Evolutionary conservation across 768 basidiomycete species (phyloP).

Genomic region (Lentinus brumalis): DNA sequence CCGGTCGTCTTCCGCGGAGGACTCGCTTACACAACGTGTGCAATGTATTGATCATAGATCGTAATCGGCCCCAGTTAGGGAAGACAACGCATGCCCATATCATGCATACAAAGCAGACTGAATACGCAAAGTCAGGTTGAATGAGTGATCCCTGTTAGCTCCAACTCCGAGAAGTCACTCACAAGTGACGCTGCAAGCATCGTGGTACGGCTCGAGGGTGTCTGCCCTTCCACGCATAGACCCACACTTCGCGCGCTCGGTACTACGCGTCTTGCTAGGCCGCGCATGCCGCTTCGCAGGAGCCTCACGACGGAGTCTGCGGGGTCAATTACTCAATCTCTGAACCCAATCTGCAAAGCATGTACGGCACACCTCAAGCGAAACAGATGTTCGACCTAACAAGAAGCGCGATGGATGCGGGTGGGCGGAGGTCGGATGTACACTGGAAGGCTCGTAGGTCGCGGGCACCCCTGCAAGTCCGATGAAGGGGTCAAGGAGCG

Average conservation of each 20-base stretch:
- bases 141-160: not conserved
- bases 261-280: slow-evolving; percentile 74
- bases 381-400: slow-evolving; percentile 60
- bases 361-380: slow-evolving; percentile 45
- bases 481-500: not conserved
- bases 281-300: slow-evolving; percentile 58
- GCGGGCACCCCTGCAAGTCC: slow-evolving; percentile 6
- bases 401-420: slow-evolving; percentile 77
- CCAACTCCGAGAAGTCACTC: not conserved
- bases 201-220: slow-evolving; percentile 15
- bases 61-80: no score
- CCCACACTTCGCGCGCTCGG: slow-evolving; percentile 74
- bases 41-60: no score
- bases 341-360: slow-evolving; percentile 20
- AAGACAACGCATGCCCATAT: no score
- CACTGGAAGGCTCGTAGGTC: slow-evolving; percentile 46
- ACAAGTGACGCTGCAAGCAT: no score
- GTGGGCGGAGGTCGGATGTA: slow-evolving; percentile 52
- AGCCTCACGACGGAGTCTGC: slow-evolving; percentile 28
- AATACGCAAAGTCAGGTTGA: not conserved
- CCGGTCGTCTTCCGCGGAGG: no score
- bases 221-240: slow-evolving; percentile 59
- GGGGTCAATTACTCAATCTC: slow-evolving; percentile 14
- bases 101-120: not conserved
- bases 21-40: no score